Evolutionary conservation across 306 rosid species (phyloP).

Genomic region (Prunus padus): DNA sequence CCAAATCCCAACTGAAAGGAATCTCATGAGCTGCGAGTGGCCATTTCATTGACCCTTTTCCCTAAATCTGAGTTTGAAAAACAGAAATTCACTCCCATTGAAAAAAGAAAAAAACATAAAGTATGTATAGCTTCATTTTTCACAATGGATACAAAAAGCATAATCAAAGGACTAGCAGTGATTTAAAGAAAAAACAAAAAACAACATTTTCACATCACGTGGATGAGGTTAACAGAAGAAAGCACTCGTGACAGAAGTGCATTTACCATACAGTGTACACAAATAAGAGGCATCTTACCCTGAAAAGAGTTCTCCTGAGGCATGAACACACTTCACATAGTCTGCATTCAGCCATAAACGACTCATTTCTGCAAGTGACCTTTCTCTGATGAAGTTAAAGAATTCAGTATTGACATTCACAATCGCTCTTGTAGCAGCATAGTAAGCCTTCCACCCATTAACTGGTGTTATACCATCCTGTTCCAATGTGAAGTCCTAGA

Average conservation of each 20-base stretch:
- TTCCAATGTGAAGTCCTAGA: constrained; percentile 89
- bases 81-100: neutral
- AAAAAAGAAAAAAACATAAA: neutral
- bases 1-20: neutral
- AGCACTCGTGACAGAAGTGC: neutral
- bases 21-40: neutral
- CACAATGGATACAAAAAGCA: neutral
- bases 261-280: neutral
- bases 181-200: neutral
- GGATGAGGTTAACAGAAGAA: constrained; percentile 2
- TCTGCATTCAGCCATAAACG: constrained; percentile 91
- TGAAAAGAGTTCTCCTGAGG: constrained; percentile 84
- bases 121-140: neutral
- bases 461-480: constrained; percentile 73
- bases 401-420: constrained; percentile 76
- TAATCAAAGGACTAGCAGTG: neutral
- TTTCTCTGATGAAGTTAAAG: constrained; percentile 79
- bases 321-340: constrained; percentile 92
- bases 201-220: neutral
- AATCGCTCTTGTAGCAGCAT: constrained; percentile 95
- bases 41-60: neutral
- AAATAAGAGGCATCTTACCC: constrained; percentile 54
- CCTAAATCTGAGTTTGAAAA: neutral
- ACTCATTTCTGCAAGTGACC: constrained; percentile 76
- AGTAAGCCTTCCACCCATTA: constrained; percentile 98